Percentiles rank a stretch among this genome's conserved stretches.
Evolutionary conservation across 2,329 filamentous ascomycete genomes (phyloP).

Genomic region (Plectosphaerella cucumerina): DNA sequence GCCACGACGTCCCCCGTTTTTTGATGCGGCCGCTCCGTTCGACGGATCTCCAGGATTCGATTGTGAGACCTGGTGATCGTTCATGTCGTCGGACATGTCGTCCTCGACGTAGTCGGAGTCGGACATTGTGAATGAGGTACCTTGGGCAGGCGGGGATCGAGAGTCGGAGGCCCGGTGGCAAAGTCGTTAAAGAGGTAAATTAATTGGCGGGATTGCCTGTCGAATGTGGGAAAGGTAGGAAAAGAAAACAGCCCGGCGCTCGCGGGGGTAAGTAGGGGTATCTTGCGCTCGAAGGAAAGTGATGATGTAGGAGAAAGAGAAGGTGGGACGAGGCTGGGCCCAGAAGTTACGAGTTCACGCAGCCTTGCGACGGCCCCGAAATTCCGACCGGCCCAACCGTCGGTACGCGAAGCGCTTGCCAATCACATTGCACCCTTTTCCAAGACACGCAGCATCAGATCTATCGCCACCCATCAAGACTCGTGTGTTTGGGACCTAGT

Average conservation of each 20-base stretch:
- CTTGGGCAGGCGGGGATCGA: background rate
- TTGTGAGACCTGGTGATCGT: constrained; percentile 41
- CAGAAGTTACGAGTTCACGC: background rate
- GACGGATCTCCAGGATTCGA: constrained; percentile 25
- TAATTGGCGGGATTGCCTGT: background rate
- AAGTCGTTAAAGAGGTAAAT: background rate
- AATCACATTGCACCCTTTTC: background rate
- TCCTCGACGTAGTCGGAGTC: constrained; percentile 67
- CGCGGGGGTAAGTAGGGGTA: background rate
- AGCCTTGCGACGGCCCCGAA: background rate
- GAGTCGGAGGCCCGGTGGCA: background rate
- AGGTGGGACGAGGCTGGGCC: constrained; percentile 1
- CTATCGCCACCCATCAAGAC: no score
- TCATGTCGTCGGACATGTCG: constrained; percentile 61
- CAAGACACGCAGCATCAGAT: background rate
- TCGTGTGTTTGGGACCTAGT: no score
- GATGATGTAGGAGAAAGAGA: background rate
- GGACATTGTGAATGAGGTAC: constrained; percentile 45
- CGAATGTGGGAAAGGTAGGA: background rate
- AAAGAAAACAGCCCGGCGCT: no score
- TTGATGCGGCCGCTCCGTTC: constrained; percentile 5
- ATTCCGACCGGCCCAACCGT: no score
- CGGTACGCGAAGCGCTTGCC: background rate
- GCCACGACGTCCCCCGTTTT: constrained; percentile 3
- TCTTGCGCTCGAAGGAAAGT: background rate